phyloP scores from a whole-genome alignment of 139 green algal species.

The Coelastrella sp. region DNA sequence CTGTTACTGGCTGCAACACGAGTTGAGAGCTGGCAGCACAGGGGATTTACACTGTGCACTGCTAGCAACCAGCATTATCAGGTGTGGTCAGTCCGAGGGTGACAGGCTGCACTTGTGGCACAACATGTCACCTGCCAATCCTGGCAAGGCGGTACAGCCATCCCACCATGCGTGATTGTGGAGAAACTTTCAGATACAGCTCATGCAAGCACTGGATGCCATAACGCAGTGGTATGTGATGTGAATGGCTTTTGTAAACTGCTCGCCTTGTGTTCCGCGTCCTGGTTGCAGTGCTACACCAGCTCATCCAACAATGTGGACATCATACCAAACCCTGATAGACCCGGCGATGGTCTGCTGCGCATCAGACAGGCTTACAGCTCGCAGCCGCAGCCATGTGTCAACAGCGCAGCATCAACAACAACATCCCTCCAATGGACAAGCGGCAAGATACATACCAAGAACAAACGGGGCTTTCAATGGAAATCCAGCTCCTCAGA shows the following conservation, averaged over 20 bases:
- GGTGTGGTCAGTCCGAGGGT: too few species aligned
- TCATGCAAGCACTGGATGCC: too few species aligned
- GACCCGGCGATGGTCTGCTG: background rate
- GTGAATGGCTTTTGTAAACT: too few species aligned
- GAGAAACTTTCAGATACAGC: too few species aligned
- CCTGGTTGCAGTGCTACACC: conserved; percentile 1
- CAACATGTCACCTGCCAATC: too few species aligned
- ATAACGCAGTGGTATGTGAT: too few species aligned
- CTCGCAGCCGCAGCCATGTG: background rate
- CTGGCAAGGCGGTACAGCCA: too few species aligned
- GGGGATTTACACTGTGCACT: too few species aligned
- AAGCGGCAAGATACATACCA: conserved; percentile 5
- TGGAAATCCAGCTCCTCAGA: background rate
- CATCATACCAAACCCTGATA: background rate
- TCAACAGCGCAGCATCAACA: background rate
- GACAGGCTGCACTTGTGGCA: too few species aligned
- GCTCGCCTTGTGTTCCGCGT: background rate
- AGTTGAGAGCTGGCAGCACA: background rate
- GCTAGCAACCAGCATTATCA: too few species aligned
- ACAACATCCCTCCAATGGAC: background rate
- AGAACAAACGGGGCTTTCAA: background rate
- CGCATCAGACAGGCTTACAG: background rate
- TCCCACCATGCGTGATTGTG: too few species aligned
- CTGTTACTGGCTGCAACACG: background rate
- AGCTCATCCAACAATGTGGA: background rate